Conservation (phyloP, 139 green algal species). For the Ettlia oleoabundans region DNA sequence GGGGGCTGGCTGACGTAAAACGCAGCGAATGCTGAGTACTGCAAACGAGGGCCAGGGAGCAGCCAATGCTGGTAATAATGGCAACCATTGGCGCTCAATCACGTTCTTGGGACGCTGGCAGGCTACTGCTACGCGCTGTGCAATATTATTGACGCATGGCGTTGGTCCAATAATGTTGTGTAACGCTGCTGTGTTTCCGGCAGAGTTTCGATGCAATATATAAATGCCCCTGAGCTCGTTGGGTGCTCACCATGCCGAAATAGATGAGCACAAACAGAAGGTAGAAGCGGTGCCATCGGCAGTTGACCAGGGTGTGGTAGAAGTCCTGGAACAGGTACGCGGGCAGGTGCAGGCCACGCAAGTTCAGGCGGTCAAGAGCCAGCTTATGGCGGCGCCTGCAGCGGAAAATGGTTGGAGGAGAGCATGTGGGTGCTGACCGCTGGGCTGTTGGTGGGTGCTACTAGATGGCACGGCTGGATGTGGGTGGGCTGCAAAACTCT, state of each 20-base stretch:
- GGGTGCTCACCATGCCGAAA: neutral
- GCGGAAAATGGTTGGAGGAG: neutral
- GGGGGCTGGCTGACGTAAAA: neutral
- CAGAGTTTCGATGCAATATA: neutral
- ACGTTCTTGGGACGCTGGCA: no score
- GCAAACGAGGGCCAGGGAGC: no score
- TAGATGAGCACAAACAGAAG: constrained; percentile 8
- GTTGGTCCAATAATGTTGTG: no score
- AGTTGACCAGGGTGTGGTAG: constrained; percentile 61
- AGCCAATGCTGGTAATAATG: no score
- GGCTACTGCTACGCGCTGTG: no score
- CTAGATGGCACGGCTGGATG: no score
- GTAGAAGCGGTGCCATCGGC: constrained; percentile 4
- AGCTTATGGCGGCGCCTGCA: neutral
- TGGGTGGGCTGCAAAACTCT: no score
- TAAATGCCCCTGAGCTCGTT: neutral
- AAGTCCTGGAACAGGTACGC: constrained; percentile 46
- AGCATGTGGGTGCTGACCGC: neutral
- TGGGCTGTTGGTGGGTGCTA: no score
- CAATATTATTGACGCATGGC: no score
- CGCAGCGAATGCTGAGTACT: neutral
- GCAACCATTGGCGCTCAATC: no score
- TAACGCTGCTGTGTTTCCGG: no score
- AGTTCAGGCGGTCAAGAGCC: neutral
- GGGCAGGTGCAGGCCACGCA: neutral